Base-by-base conservation (phyloP, 176 grass and related monocot species). In the Neostapfia colusana region DNA sequence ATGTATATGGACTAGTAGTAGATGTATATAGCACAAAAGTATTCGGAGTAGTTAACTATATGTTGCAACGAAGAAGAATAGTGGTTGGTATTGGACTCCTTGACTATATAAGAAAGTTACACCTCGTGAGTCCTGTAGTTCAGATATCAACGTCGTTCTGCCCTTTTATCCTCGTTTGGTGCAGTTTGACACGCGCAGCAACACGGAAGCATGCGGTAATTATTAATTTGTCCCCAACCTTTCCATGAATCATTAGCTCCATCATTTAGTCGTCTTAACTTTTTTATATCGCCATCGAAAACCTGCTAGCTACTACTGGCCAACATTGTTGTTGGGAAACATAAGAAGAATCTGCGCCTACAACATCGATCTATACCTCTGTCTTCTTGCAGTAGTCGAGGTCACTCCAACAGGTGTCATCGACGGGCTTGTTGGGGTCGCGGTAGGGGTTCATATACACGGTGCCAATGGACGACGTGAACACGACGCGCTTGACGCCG, bases 311-410 rank as follows among this genome's bases (percentile, higher is more conserved):
- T 56, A 56, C 9, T 11, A 10, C 50, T 8, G 5, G 16, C 13
- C 49, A n/a, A 53, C 49, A 15, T 4, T 48, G 17, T n/a, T 8
- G 49, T 3, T 10, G 8, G n/a, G 4, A 57, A 57, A 5, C 20
- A n/a, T 51, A 25, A 57, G 25, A 61, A 12, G 58, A 31, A 61
- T 61, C 24, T 59, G 7, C 18, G 21, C 1, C 10, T 44, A 7
- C 42, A 12, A n/a, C 12, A 20, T 20, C 5, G n/a, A n/a, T n/a
- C n/a, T n/a, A 11, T 70, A 92, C 93, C 90, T 86, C 35, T 3
- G 93, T 93, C 20, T 72, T 90, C 85, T 88, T 93, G 90, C 93
- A 97, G 83, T 88, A 97, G 0, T 93, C 90, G 8, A 97, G 82
- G 73, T 97, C 93, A 31, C 90, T 93, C 93, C 93, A 97, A 80